Evolutionary conservation across 805 yeast genomes (phyloP), one percentile per base, ranked within the genome.

Genomic region (Metschnikowia henanensis): DNA sequence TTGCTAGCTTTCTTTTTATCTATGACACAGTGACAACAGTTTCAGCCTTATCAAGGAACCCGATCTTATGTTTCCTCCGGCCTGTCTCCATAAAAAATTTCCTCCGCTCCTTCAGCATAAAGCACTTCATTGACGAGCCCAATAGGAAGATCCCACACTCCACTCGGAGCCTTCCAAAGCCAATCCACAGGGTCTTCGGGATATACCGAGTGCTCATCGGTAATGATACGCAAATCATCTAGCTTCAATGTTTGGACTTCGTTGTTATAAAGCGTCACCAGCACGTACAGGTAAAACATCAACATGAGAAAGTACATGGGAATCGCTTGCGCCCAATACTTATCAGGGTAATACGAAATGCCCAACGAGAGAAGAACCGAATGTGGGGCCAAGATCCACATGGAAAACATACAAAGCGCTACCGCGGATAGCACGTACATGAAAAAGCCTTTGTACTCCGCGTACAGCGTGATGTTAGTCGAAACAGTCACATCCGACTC

Each of bases 401-500:
- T 47, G 2, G 83, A 50, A 75, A 87, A 86, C 43, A 49, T 45
- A 2, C 72, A 45, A 20, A 87, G 70, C 0, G 77, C 72, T 2
- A 81, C 64, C 0, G 83, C 74, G 13, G 85, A 76, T 0, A 87
- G 71, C 5, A 89, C 83, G 59, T 87, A 88, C 17, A 85, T 74
- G 26, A 92, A 87, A 65, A 90, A 94, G 9, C 97, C 97, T 56
- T 79, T 83, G 64, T 92, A 94, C 57, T 92, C 98, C 0, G 84
- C 79, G 53, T 78, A 76, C 39, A 79, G 77, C 0, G 83, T 73
- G 26, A 70, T 62, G 45, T 75, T 75, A 4, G 78, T 73, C 16
- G 55, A 49, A 0, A 81, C 82, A 0, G 77, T 82, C 15, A 81
- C 87, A 59, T 83, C 88, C 0, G 84, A 77, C 43, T 79, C 82